Evolutionary conservation across 305 asterid genomes (phyloP), one percentile per base, ranked within the genome.

Genomic region (Fraxinus platypoda): DNA sequence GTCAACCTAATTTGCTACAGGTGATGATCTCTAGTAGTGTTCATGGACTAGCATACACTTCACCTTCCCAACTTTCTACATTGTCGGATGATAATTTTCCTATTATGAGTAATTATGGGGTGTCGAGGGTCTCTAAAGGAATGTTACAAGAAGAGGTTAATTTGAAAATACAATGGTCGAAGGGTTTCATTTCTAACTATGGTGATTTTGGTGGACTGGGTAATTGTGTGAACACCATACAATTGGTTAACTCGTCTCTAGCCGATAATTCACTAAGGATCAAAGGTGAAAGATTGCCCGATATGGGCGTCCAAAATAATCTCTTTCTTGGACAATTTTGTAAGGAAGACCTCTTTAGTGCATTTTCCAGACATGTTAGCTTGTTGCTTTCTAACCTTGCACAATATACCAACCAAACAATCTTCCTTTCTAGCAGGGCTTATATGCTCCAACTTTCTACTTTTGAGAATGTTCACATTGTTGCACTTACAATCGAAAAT

Each of bases 291-390:
- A 80, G 87, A 35, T 81, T 76, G 46, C 90, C 87, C 0, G 90
- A 88, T 15, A 17, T 87, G 75, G 86, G 86, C 81, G 83, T 85
- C 74, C 89, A 30, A 30, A 30, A 30, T 2, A 30, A 30, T 77
- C 81, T 84, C 73, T 82, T 81, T 74, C 78, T 81, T 0, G 88
- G 86, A 30, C 93, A 82, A 37, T 92, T 81, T 59, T 92, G 90
- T 77, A 94, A 90, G 81, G 97, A 94, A 28, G 95, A 94, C 71
- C 93, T 94, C 79, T 85, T 94, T 89, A 87, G 89, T 76, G 90
- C 84, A 11, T 78, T 90, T 82, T 81, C 89, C 57, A 90, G 89
- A 84, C 95, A 88, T 94, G 98, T 92, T 12, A 59, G 66, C 57
- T 62, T 78, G 74, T 30, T 41, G 57, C 31, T 84, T 19, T 31